phyloP scores from a whole-genome alignment of 2,329 filamentous ascomycete genomes.

The Cytospora paraplurivora region DNA sequence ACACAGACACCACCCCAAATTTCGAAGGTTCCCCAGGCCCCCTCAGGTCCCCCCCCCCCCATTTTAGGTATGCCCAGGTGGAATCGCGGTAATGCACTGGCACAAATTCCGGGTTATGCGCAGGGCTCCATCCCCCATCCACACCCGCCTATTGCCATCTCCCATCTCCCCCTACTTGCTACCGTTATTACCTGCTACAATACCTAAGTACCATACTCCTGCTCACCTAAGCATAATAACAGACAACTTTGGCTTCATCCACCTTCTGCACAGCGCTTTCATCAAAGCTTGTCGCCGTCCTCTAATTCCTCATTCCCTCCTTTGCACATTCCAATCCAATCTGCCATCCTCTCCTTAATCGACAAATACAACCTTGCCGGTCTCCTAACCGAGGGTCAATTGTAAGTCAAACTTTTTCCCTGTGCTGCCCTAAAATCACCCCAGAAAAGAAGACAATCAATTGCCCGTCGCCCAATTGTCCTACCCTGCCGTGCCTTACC shows the following conservation, averaged over 20 bases:
- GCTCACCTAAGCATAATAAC: constrained; percentile 19
- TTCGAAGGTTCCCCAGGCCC: constrained; percentile 1
- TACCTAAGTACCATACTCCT: constrained; percentile 6
- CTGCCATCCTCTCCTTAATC: constrained; percentile 26
- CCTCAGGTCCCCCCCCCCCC: too few species aligned
- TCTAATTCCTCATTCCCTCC: constrained; percentile 29
- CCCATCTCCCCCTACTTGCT: background rate
- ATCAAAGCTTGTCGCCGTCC: constrained; percentile 24
- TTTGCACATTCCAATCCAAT: constrained; percentile 29
- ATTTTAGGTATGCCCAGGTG: too few species aligned
- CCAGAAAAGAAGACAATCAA: constrained; percentile 20
- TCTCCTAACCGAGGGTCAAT: constrained; percentile 23
- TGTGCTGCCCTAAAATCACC: constrained; percentile 19
- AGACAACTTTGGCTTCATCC: constrained; percentile 10
- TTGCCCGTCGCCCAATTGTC: constrained; percentile 26
- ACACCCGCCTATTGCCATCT: background rate
- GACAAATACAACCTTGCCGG: constrained; percentile 19
- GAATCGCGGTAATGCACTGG: background rate
- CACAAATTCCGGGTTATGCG: background rate
- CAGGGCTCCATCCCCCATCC: background rate
- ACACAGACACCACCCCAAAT: background rate
- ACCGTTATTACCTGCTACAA: background rate
- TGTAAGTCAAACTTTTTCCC: constrained; percentile 32
- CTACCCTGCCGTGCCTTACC: constrained; percentile 17
- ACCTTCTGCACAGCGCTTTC: constrained; percentile 19